phyloP scores from a whole-genome alignment of 352 stramenopile species.

The Phytophthora pinifolia region DNA sequence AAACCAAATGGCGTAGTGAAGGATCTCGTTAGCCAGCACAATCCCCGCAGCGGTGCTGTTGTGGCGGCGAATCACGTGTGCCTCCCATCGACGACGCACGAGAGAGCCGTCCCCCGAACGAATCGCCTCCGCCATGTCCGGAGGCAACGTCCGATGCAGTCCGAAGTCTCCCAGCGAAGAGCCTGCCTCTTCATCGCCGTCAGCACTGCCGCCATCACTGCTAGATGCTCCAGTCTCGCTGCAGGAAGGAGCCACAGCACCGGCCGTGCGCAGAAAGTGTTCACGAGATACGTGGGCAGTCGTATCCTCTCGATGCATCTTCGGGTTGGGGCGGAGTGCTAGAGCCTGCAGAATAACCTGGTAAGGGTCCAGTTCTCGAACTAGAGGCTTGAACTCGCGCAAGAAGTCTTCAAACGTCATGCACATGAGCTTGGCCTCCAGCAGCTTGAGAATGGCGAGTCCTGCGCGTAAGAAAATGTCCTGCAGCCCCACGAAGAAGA shows the following conservation, averaged over 20 bases:
- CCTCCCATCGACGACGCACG: slow-evolving; percentile 48
- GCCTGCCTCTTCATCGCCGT: slow-evolving; percentile 28
- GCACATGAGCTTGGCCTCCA: slow-evolving; percentile 81
- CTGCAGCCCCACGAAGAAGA: slow-evolving; percentile 79
- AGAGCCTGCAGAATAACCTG: slow-evolving; percentile 70
- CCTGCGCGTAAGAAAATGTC: slow-evolving; percentile 84
- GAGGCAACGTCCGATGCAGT: slow-evolving; percentile 64
- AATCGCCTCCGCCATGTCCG: slow-evolving; percentile 48
- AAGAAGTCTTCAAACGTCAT: slow-evolving; percentile 86
- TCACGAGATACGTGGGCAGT: slow-evolving; percentile 51
- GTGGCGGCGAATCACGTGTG: slow-evolving; percentile 37
- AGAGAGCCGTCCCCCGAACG: slow-evolving; percentile 34
- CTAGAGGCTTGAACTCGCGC: slow-evolving; percentile 77
- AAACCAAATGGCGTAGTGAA: slow-evolving; percentile 79
- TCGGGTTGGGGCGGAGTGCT: slow-evolving; percentile 47
- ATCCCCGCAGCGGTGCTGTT: slow-evolving; percentile 20
- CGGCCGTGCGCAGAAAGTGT: slow-evolving; percentile 41
- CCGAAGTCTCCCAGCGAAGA: slow-evolving; percentile 47
- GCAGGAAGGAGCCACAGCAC: slow-evolving; percentile 21
- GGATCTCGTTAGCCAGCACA: slow-evolving; percentile 75
- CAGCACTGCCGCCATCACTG: slow-evolving; percentile 28
- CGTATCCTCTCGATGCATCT: slow-evolving; percentile 53
- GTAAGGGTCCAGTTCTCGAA: slow-evolving; percentile 76
- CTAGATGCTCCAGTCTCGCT: slow-evolving; percentile 22
- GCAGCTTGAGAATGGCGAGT: slow-evolving; percentile 75